Evolutionary conservation across 208 protist species (phyloP), one percentile per base, ranked within the genome.

Genomic region (Trypanosoma conorhini): DNA sequence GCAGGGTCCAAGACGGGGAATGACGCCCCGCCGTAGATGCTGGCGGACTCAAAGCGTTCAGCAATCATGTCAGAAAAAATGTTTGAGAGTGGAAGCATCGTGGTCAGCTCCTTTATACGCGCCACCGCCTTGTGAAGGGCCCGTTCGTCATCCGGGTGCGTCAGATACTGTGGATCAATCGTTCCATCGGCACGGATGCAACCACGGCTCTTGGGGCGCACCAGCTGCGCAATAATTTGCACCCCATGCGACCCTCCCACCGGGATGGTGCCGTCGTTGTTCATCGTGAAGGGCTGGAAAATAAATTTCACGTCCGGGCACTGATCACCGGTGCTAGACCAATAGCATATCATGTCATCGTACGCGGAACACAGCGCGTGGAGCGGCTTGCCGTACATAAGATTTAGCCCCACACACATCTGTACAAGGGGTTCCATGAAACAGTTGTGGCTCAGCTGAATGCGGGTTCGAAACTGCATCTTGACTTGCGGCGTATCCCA

Each of bases 281-380:
- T 82, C 40, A 92, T 72, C 12, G 89, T 94, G 62, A 95, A 95
- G 24, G 89, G 89, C 72, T 95, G 89, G 54, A 95, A 91, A 59
- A 84, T 70, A 54, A 95, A 81, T 52, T 87, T 80, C 9, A 91
- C 83, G 52, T 92, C 81, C 13, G 87, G 89, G 46, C n/a, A 28
- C 70, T 54, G 58, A 74, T 51, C 70, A 57, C 70, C 76, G 19
- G 76, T 88, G 28, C 74, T 85, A 38, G 86, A 85, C 80, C 82
- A 90, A 73, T 87, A 92, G 54, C 80, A 72, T 33, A 89, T 54
- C 33, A 95, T 77, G 61, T 95, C 89, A 33, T 95, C 89, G 70
- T 83, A 95, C 61, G 81, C 88, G 17, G 89, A 94, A 44, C 80
- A 76, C 54, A 92, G 62, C 35, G 81, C 82, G 3, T 82, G 63